Evolutionary conservation across 345 rosid genomes (phyloP).

Genomic region (Acer campestre): DNA sequence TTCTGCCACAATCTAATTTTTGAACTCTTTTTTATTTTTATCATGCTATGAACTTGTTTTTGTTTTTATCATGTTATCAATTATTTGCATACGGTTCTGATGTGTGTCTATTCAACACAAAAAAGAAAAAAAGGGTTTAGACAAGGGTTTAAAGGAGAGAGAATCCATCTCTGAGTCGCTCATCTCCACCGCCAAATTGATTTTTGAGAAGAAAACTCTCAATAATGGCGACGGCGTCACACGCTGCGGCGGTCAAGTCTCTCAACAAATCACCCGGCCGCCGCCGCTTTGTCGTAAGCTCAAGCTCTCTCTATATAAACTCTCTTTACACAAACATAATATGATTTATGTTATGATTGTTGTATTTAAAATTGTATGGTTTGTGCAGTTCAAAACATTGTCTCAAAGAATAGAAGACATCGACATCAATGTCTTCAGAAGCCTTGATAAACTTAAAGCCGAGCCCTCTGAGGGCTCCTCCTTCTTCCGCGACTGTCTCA

Average conservation of each 20-base stretch:
- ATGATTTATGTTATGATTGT: neutral
- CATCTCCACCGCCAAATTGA: neutral
- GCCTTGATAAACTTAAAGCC: constrained; percentile 62
- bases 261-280: constrained; percentile 76
- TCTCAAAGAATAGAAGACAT: constrained; percentile 71
- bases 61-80: no score
- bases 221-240: constrained; percentile 51
- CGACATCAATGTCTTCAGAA: constrained; percentile 68
- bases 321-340: neutral
- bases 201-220: neutral
- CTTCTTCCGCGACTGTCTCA: constrained; percentile 74
- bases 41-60: no score
- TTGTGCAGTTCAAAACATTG: constrained; percentile 69
- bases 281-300: constrained; percentile 68
- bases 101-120: no score
- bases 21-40: no score
- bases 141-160: neutral
- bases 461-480: constrained; percentile 84
- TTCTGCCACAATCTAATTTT: no score
- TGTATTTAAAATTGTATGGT: neutral
- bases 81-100: no score
- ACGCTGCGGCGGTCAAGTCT: constrained; percentile 82
- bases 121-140: neutral
- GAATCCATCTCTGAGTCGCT: no score
- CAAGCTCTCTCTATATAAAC: neutral